Conservation (phyloP, 2,329 filamentous ascomycete genomes). For the Ceratocystis colombiana region DNA sequence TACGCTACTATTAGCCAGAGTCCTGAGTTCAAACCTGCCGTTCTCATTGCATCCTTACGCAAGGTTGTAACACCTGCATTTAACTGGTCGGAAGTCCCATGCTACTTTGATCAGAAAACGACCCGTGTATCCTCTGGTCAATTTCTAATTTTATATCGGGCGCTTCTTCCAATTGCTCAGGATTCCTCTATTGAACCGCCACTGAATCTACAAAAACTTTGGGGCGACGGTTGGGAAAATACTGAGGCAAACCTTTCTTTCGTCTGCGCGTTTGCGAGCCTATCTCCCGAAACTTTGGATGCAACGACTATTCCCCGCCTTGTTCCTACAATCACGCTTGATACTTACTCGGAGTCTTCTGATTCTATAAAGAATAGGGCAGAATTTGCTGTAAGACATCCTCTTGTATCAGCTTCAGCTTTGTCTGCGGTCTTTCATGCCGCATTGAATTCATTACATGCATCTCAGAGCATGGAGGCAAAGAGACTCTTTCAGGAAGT, state of each 20-base stretch:
- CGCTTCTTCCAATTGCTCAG: slow-evolving; percentile 61
- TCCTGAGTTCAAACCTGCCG: slow-evolving; percentile 42
- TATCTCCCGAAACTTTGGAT: slow-evolving; percentile 66
- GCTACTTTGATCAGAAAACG: slow-evolving; percentile 68
- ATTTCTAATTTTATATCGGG: slow-evolving; percentile 71
- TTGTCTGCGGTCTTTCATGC: slow-evolving; percentile 59
- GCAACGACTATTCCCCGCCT: slow-evolving; percentile 75
- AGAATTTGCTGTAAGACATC: slow-evolving; percentile 62
- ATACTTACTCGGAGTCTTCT: slow-evolving; percentile 44
- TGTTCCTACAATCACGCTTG: slow-evolving; percentile 61
- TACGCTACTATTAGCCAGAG: slow-evolving; percentile 52
- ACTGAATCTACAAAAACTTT: slow-evolving; percentile 78
- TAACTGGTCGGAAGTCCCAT: slow-evolving; percentile 61
- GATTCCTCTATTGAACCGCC: slow-evolving; percentile 41
- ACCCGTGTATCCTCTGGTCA: slow-evolving; percentile 67
- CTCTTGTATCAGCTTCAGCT: slow-evolving; percentile 79
- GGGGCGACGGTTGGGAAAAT: slow-evolving; percentile 83
- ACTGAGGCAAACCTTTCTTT: slow-evolving; percentile 89
- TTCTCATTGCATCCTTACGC: slow-evolving; percentile 53
- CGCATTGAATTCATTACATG: slow-evolving; percentile 50
- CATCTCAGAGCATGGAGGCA: slow-evolving; percentile 53
- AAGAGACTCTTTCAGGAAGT: slow-evolving; percentile 57
- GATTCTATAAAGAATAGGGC: slow-evolving; percentile 44
- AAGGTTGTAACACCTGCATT: slow-evolving; percentile 54
- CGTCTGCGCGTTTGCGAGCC: slow-evolving; percentile 72